Evolutionary conservation across 2,329 filamentous ascomycete species (phyloP), one percentile per base, ranked within the genome.

Genomic region (Pseudogymnoascus destructans): DNA sequence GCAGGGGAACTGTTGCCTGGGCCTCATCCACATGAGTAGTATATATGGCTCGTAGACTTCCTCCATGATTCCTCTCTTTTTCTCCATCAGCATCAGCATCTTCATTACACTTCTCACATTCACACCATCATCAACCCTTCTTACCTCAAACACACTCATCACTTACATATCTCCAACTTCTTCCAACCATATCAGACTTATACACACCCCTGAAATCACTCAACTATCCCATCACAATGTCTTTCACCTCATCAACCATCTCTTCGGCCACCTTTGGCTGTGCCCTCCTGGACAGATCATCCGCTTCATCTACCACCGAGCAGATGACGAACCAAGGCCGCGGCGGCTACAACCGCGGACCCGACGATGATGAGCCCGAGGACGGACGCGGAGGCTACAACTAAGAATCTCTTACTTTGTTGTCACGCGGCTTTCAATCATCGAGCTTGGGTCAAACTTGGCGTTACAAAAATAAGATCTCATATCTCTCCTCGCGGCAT

Each of bases 361-460:
- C 57, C 5, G 66, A 65, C n/a, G 66, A 68, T 52, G 66, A 67
- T 17, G 65, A 66, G 54, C 25, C 25, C 46, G 65, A 67, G 54
- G 67, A 68, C 57, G 66, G 67, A 61, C 61, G 67, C 4, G 66
- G 67, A 23, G 67, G 66, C 17, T 65, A 66, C 60, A 66, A 66
- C 56, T 66, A 64, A 63, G 62, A 17, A 10, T 19, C 35, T 23
- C 55, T 3, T 21, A 15, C 13, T 57, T 56, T 56, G 17, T 56
- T 56, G 17, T 38, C 30, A 36, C 33, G 11, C 33, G 13, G 27
- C 35, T 57, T 40, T 40, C 19, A 57, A 15, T 57, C 30, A 40
- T 15, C 35, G 5, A 40, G 17, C 17, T 40, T 19, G n/a, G 23
- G 10, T 32, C 46, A 52, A 52, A 30, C 25, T 13, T 32, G 46